These are phyloP conservation scores for Polyporus tsugae DNA, from an alignment of 1,284 basidiomycete genomes.

Conservation along the genomic window DNA sequence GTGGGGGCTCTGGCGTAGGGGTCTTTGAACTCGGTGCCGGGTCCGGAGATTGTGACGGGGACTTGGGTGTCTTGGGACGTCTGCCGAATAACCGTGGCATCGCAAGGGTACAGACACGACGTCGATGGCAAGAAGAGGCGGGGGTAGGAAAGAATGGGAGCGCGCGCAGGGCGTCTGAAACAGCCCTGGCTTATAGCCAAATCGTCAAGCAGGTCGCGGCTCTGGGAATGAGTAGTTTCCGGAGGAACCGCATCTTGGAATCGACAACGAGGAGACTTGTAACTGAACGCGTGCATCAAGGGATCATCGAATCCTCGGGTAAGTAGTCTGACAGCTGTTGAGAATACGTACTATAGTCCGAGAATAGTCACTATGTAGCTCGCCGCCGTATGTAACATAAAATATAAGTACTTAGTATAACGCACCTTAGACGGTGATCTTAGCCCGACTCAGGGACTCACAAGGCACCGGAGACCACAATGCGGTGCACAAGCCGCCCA, in stretches of 20 bases:
- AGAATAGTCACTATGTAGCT: too few species aligned
- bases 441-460: background rate
- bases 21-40: background rate
- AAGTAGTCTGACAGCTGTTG: background rate
- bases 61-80: constrained; percentile 3
- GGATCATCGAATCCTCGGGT: background rate
- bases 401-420: too few species aligned
- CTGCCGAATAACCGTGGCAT: background rate
- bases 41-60: background rate
- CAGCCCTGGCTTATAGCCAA: background rate
- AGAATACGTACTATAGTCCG: too few species aligned
- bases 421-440: background rate
- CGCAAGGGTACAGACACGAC: background rate
- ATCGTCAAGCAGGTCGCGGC: background rate
- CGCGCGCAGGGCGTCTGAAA: too few species aligned
- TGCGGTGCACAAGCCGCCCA: background rate
- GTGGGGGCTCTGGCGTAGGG: background rate
- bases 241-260: background rate
- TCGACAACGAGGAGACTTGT: background rate
- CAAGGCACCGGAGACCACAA: background rate
- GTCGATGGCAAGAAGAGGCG: background rate
- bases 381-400: too few species aligned
- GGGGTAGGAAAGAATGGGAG: background rate
- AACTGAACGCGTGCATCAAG: background rate
- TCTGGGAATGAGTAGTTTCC: background rate